Percentiles rank a stretch among this genome's conserved stretches.
phyloP scores from a whole-genome alignment of 768 basidiomycete genomes.

The Tylopilus rubrobrunneus region DNA sequence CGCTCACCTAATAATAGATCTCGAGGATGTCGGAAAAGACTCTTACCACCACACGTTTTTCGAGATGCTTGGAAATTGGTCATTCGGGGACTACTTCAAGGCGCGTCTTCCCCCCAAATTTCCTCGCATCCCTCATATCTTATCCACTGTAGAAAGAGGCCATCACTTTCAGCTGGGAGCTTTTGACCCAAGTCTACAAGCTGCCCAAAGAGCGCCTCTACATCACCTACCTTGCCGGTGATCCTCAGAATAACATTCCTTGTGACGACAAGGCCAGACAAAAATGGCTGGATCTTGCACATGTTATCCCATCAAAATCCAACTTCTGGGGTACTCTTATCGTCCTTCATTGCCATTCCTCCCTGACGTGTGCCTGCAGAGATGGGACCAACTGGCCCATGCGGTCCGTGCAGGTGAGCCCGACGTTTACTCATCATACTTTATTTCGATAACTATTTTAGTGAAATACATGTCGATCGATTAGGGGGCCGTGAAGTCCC shows the following conservation, averaged over 20 bases:
- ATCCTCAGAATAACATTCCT: slow-evolving; percentile 76
- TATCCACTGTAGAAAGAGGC: slow-evolving; percentile 73
- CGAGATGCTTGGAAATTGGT: slow-evolving; percentile 99
- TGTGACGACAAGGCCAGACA: slow-evolving; percentile 87
- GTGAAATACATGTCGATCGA: slow-evolving; percentile 95
- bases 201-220: slow-evolving; percentile 90
- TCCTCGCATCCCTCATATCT: background rate
- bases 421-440: background rate
- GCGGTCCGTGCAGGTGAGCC: slow-evolving; percentile 86
- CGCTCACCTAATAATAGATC: slow-evolving; percentile 49
- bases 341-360: background rate
- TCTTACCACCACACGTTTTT: slow-evolving; percentile 98
- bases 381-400: slow-evolving; percentile 98
- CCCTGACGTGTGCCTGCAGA: slow-evolving; percentile 46
- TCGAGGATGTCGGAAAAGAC: slow-evolving; percentile 98
- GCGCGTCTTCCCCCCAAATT: slow-evolving; percentile 33
- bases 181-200: slow-evolving; percentile 84
- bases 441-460: slow-evolving; percentile 26
- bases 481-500: slow-evolving; percentile 97
- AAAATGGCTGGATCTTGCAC: slow-evolving; percentile 85
- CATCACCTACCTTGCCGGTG: slow-evolving; percentile 97
- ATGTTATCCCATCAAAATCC: slow-evolving; percentile 92
- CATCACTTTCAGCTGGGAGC: slow-evolving; percentile 89
- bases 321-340: slow-evolving; percentile 91
- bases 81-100: slow-evolving; percentile 99